Conservation (phyloP, 176 grass and related monocot genomes). For the Aegilops tauschii region DNA sequence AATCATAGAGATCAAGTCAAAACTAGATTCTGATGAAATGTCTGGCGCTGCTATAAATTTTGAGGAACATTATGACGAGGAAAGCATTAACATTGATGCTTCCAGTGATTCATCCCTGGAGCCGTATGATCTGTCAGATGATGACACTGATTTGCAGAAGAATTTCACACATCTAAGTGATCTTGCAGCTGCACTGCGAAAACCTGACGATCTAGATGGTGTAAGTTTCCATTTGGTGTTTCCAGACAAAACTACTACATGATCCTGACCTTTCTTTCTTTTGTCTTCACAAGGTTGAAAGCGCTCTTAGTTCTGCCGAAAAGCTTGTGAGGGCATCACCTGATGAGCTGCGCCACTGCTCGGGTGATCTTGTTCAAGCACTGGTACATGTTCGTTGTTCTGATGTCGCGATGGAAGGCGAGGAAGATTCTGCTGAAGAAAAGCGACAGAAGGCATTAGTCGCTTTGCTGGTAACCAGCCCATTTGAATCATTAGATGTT, state of each 20-base stretch:
- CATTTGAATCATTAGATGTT: conserved; percentile 83
- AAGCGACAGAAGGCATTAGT: conserved; percentile 85
- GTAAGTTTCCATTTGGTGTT: conserved; percentile 54
- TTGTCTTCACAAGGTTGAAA: conserved; percentile 72
- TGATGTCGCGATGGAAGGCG: conserved; percentile 74
- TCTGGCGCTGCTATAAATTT: conserved; percentile 26
- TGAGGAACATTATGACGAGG: conserved; percentile 40
- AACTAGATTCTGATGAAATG: conserved; percentile 51
- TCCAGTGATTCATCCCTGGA: conserved; percentile 80
- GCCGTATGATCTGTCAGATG: conserved; percentile 94
- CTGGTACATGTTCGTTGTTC: conserved; percentile 88
- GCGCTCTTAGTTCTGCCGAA: conserved; percentile 66
- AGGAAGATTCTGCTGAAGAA: conserved; percentile 92
- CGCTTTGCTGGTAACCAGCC: conserved; percentile 74
- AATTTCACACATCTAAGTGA: conserved; percentile 70
- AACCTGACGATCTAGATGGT: conserved; percentile 90
- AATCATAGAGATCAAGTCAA: conserved; percentile 44
- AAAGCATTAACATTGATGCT: conserved; percentile 51
- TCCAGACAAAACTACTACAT: conserved; percentile 7
- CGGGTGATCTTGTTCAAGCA: conserved; percentile 81
- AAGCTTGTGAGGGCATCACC: conserved; percentile 86
- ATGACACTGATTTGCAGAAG: conserved; percentile 74
- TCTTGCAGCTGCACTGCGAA: conserved; percentile 70
- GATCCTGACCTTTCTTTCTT: conserved; percentile 19
- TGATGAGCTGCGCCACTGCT: conserved; percentile 72